These are phyloP conservation scores for Gardenia jasminoides DNA, from an alignment of 257 asterid genomes.

Conservation along the genomic window DNA sequence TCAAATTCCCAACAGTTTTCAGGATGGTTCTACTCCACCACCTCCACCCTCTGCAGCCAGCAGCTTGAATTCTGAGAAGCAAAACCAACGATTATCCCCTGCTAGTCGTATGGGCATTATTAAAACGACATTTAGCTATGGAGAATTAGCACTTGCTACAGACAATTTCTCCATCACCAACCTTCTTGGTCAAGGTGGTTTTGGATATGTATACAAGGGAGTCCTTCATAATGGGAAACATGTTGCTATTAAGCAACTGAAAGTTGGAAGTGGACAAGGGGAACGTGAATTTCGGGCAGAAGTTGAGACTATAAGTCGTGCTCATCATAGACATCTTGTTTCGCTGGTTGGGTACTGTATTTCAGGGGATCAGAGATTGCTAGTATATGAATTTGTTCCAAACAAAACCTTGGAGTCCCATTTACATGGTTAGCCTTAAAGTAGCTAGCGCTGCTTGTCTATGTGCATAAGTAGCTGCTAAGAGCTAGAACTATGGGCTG, in stretches of 20 bases:
- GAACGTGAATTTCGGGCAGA: too few species aligned
- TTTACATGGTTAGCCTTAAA: constrained; percentile 62
- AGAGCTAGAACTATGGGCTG: not conserved
- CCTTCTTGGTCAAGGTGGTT: constrained; percentile 90
- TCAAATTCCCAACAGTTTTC: constrained; percentile 40
- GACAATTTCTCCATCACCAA: constrained; percentile 51
- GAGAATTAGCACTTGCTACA: constrained; percentile 71
- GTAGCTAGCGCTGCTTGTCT: not conserved
- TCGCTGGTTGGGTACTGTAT: too few species aligned
- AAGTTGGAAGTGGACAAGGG: constrained; percentile 17
- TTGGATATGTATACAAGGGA: constrained; percentile 88
- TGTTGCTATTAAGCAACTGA: constrained; percentile 81
- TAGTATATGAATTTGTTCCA: constrained; percentile 79
- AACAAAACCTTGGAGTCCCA: constrained; percentile 80
- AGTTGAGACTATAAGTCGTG: too few species aligned
- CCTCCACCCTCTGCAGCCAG: constrained; percentile 43
- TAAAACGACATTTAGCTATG: constrained; percentile 61
- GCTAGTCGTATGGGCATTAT: constrained; percentile 28
- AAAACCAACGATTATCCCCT: constrained; percentile 23
- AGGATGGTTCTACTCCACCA: constrained; percentile 36
- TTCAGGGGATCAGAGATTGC: constrained; percentile 73
- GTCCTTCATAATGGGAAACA: constrained; percentile 64
- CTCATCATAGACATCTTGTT: too few species aligned
- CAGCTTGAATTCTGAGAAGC: constrained; percentile 40
- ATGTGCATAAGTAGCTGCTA: not conserved